These are phyloP conservation scores for Inonotus hispidus DNA, from an alignment of 1,284 basidiomycete species.

Conservation along the genomic window DNA sequence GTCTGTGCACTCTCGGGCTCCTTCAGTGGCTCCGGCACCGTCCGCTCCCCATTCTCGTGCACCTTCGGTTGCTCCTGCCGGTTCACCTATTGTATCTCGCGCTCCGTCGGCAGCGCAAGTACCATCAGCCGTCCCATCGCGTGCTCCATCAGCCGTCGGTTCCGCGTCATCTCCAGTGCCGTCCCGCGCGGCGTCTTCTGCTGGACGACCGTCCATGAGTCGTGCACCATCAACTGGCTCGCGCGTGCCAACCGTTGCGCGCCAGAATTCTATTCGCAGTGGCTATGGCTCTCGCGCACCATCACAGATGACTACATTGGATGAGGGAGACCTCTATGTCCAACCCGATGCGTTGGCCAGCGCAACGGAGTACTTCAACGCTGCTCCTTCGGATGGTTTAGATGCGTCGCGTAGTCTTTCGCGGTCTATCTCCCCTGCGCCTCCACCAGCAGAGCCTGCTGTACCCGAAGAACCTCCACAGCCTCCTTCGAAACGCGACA, in stretches of 20 bases:
- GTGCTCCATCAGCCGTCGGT: neutral
- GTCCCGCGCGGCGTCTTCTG: constrained; percentile 4
- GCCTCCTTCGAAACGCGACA: neutral
- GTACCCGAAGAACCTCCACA: neutral
- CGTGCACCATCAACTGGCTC: neutral
- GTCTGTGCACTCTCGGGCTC: neutral
- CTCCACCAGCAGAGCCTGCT: neutral
- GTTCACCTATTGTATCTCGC: neutral
- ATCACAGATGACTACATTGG: constrained; percentile 6
- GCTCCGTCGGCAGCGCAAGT: neutral
- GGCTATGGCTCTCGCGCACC: constrained; percentile 7
- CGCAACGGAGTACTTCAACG: constrained; percentile 2
- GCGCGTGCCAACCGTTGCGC: constrained; percentile 8
- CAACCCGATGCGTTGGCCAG: neutral
- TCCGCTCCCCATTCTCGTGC: neutral
- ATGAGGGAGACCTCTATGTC: constrained; percentile 1
- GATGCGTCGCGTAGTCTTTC: neutral
- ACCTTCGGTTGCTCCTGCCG: neutral
- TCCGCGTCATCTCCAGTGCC: neutral
- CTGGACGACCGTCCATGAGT: neutral
- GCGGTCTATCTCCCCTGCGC: constrained; percentile 4
- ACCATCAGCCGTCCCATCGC: neutral
- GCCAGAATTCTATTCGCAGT: constrained; percentile 2
- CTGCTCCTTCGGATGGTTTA: neutral
- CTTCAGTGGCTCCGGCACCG: neutral